A percentile compares a stretch with the other conserved stretches of the same genome.
Evolutionary conservation across 306 rosid genomes (phyloP).

Genomic region (Mimosa pudica): DNA sequence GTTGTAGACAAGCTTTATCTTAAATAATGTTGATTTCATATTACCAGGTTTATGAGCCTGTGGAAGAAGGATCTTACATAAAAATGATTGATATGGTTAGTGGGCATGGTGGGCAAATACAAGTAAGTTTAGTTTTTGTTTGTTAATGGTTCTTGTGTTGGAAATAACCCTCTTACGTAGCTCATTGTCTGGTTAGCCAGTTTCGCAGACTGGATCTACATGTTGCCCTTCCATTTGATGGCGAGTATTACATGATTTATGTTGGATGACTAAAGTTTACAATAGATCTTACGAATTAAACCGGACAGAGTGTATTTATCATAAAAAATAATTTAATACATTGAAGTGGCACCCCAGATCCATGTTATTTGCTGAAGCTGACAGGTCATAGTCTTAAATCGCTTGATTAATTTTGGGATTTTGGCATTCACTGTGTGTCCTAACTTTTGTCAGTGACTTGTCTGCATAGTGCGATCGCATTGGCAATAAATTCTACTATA

Average conservation of each 20-base stretch:
- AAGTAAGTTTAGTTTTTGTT: slow-evolving; percentile 60
- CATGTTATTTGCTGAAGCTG: slow-evolving; percentile 19
- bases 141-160: slow-evolving; percentile 5
- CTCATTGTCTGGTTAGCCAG: neutral
- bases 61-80: slow-evolving; percentile 96
- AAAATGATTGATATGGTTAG: slow-evolving; percentile 99
- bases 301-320: slow-evolving; percentile 4
- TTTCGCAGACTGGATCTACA: neutral
- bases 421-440: neutral
- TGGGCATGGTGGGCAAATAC: slow-evolving; percentile 97
- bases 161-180: slow-evolving; percentile 1
- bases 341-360: slow-evolving; percentile 16
- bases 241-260: slow-evolving; percentile 5
- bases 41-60: slow-evolving; percentile 85
- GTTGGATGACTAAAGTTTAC: neutral
- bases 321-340: neutral
- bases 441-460: neutral
- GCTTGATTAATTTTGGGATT: slow-evolving; percentile 5
- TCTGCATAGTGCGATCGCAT: neutral
- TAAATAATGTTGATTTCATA: slow-evolving; percentile 32
- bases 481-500: no score
- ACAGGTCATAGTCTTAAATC: slow-evolving; percentile 16
- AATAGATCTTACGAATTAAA: slow-evolving; percentile 4
- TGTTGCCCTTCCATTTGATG: slow-evolving; percentile 2
- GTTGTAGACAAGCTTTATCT: slow-evolving; percentile 23